Percentiles rank a stretch among this genome's conserved stretches.
These are phyloP conservation scores for Sarocladiaceae sp. DNA, from an alignment of 2,329 filamentous ascomycete genomes.

Conservation along the genomic window DNA sequence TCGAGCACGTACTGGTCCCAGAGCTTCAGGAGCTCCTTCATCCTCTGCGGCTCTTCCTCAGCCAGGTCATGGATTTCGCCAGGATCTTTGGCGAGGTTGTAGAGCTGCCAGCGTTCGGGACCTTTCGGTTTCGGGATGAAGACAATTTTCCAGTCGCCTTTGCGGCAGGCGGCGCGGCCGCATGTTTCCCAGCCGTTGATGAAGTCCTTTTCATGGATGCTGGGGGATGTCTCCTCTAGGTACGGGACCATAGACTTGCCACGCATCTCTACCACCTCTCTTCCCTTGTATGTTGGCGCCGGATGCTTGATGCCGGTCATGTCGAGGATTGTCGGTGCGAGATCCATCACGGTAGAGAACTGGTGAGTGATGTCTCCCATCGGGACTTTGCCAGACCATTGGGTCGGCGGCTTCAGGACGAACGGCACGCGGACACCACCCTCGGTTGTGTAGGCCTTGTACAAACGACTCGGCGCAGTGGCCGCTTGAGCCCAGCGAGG, in stretches of 20 bases:
- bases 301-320: conserved; percentile 36
- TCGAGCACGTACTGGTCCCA: conserved; percentile 49
- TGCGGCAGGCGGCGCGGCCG: conserved; percentile 44
- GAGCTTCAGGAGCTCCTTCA: conserved; percentile 42
- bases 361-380: conserved; percentile 11
- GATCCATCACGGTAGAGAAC: conserved; percentile 40
- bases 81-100: conserved; percentile 44
- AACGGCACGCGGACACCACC: conserved; percentile 31
- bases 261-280: conserved; percentile 43
- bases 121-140: conserved; percentile 45
- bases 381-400: neutral
- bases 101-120: conserved; percentile 51
- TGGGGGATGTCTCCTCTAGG: neutral
- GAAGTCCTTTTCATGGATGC: conserved; percentile 37
- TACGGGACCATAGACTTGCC: conserved; percentile 23
- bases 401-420: neutral
- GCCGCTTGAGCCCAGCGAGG: conserved; percentile 43
- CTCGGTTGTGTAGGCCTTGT: conserved; percentile 35
- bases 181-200: conserved; percentile 51
- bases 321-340: conserved; percentile 41
- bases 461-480: conserved; percentile 29
- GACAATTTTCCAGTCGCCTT: conserved; percentile 51
- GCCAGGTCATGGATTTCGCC: conserved; percentile 43
- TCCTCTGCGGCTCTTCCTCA: conserved; percentile 31
- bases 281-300: conserved; percentile 27